phyloP scores from a whole-genome alignment of 345 rosid genomes.

The Pelargonium nanum region DNA sequence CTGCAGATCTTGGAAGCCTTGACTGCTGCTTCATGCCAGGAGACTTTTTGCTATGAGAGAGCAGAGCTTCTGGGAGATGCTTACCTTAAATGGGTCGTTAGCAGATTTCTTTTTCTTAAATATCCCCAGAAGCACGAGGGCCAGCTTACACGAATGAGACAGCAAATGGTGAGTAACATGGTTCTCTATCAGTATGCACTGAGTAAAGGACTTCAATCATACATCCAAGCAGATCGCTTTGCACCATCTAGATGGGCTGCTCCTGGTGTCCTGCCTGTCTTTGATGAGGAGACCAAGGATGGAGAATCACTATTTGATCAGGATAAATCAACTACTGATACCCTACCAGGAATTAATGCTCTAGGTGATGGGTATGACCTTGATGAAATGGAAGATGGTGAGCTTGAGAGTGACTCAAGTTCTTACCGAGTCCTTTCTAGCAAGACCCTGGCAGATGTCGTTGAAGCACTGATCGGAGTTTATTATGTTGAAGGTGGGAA shows the following conservation, averaged over 20 bases:
- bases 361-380: slow-evolving; percentile 36
- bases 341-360: slow-evolving; percentile 15
- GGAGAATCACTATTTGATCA: slow-evolving; percentile 65
- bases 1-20: slow-evolving; percentile 83
- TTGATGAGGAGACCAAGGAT: slow-evolving; percentile 85
- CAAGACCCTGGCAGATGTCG: slow-evolving; percentile 97
- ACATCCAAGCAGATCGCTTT: slow-evolving; percentile 97
- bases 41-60: slow-evolving; percentile 96
- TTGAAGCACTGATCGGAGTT: slow-evolving; percentile 94
- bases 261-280: slow-evolving; percentile 94
- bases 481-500: slow-evolving; percentile 94
- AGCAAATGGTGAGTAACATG: slow-evolving; percentile 96
- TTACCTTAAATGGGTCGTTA: slow-evolving; percentile 96
- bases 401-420: slow-evolving; percentile 83
- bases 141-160: slow-evolving; percentile 97
- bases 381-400: slow-evolving; percentile 87
- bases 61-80: slow-evolving; percentile 99
- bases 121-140: slow-evolving; percentile 98
- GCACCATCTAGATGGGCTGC: slow-evolving; percentile 99
- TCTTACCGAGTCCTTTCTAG: slow-evolving; percentile 91
- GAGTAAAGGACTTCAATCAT: slow-evolving; percentile 79
- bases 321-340: slow-evolving; percentile 31
- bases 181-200: slow-evolving; percentile 78
- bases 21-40: slow-evolving; percentile 99
- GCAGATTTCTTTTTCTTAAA: slow-evolving; percentile 84